Evolutionary conservation across 768 basidiomycete species (phyloP), one percentile per base, ranked within the genome.

Genomic region (Auricularia sp.): DNA sequence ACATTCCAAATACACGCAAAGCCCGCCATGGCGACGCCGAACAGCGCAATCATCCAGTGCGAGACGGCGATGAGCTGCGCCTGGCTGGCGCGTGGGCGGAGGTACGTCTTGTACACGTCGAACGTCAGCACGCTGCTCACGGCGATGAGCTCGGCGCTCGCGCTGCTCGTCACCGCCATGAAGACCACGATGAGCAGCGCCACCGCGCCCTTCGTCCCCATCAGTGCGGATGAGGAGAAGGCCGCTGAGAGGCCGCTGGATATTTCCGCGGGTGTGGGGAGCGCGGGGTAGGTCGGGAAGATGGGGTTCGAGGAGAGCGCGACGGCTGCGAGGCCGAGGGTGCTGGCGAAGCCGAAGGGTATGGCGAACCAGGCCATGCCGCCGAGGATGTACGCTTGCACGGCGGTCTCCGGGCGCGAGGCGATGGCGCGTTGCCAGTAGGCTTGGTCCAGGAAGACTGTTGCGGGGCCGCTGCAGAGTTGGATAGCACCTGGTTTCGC

Each of bases 291-390:
- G 0, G 83, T 84, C 2, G 84, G 83, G 68, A 83, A 85, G 44
- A 71, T 74, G 3, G 82, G 81, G 79, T 83, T 69, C 44, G 72
- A 69, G 59, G 72, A 68, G 54, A 78, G 69, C 11, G 73, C 80
- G 56, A 74, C 70, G 0, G 78, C 78, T 61, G 78, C 73, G 10
- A 80, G 73, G n/a, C 79, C 79, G 54, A 78, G 71, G 24, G 75
- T 75, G 0, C 78, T 80, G 7, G 77, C 81, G 65, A 83, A 81
- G 0, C 77, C 79, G 69, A 81, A 82, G 13, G 82, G 82, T n/a
- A 82, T 79, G 3, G 80, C 78, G 62, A 82, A 81, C 84, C 83
- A 85, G 1, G 83, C 83, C 37, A 85, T 70, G 4, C 83, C 84
- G 3, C 84, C 83, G 36, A 84, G 75, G 77, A 84, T 82, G 79